Base-by-base conservation (phyloP, 495 filamentous ascomycete species). In the Choiromyces venosus region DNA sequence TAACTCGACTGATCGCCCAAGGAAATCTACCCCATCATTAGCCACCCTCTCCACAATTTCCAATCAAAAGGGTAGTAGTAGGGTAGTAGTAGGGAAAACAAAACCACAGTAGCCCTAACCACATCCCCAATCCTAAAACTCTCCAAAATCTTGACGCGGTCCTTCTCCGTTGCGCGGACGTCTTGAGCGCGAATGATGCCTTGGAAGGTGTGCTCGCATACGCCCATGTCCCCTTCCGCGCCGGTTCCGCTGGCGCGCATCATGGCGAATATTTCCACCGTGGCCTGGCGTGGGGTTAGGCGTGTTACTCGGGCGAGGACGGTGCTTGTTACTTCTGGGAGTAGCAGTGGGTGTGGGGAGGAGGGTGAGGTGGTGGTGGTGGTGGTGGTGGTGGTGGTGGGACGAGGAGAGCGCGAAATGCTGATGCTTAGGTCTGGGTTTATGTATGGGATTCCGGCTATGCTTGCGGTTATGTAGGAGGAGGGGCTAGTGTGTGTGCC, bases 41-140 rank as follows among this genome's bases (percentile, higher is more conserved):
- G n/a, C 8, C 21, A 65, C 37, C 56, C 42, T 71, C 21, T 61
- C 38, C 25, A 44, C 46, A 7, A n/a, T n/a, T n/a, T n/a, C 42
- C 37, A 14, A 8, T 6, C n/a, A 46, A 21, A 6, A 29, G 18
- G 18, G 10, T 35, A 16, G 14, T 21, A 44, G 33, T 42, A 33
- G 68, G 72, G 8, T n/a, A 9, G 70, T 14, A 38, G 68, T 18
- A 37, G 46, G 46, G 40, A 38, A 64, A n/a, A 19, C 4, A 33
- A 76, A 65, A 86, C 89, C 79, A 99, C 94, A 36, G 91, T 87
- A 18, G 92, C 95, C 70, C 93, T 86, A 52, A 99, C 92, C 73
- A 99, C 89, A 86, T 99, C 95, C 0, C 95, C 95, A 18, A 94
- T 92, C 73, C 94, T 86, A 82, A 97, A 99, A 83, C 91, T 92